A percentile compares a stretch with the other conserved stretches of the same genome.
Evolutionary conservation across 495 filamentous ascomycete genomes (phyloP).

Genomic region (Neurospora sp.): DNA sequence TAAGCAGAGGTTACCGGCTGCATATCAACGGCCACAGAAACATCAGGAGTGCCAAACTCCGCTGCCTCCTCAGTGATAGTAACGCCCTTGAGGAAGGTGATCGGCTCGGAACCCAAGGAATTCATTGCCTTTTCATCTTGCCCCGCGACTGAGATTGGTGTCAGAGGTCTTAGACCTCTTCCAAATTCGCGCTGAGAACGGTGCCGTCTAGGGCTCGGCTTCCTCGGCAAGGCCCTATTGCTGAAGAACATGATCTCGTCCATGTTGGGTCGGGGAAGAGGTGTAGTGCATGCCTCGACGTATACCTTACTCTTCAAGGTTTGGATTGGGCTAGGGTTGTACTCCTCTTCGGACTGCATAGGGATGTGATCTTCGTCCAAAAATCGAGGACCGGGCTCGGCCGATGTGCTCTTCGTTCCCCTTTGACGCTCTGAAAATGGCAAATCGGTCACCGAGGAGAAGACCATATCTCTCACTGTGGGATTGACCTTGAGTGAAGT

Average conservation of each 20-base stretch:
- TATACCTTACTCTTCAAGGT: constrained; percentile 1
- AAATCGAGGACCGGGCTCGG: not conserved
- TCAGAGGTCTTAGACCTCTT: constrained; percentile 1
- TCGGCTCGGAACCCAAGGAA: constrained; percentile 15
- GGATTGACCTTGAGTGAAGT: constrained; percentile 13
- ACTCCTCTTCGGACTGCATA: constrained; percentile 5
- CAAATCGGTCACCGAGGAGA: not conserved
- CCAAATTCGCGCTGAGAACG: not conserved
- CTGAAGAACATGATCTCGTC: constrained; percentile 11
- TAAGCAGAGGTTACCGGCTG: not conserved
- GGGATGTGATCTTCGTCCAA: not conserved
- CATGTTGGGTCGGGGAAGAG: constrained; percentile 8
- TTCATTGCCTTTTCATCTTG: not conserved
- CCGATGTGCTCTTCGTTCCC: not conserved
- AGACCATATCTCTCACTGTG: not conserved
- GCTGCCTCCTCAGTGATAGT: constrained; percentile 50
- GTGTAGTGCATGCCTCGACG: constrained; percentile 5
- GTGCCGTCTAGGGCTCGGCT: not conserved
- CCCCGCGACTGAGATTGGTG: constrained; percentile 4
- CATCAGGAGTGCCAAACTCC: constrained; percentile 39
- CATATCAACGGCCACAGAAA: constrained; percentile 10
- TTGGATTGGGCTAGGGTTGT: constrained; percentile 4
- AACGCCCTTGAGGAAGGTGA: constrained; percentile 41
- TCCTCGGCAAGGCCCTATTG: not conserved
- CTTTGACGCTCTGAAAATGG: not conserved